These are phyloP conservation scores for Anisodus tanguticus DNA, from an alignment of 257 asterid genomes.

Conservation along the genomic window DNA sequence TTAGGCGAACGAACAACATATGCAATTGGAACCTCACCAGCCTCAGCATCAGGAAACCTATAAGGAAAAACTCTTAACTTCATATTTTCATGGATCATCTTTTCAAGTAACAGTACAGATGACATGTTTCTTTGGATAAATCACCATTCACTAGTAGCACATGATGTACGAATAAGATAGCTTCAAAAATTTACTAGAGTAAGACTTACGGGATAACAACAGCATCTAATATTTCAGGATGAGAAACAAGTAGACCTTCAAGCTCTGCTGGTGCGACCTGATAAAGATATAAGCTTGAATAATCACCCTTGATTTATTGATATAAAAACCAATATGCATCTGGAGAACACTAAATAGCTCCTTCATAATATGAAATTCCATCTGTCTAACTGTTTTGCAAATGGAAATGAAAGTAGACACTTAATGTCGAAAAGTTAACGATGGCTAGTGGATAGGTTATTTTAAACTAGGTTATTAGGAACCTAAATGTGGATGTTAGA, in stretches of 20 bases:
- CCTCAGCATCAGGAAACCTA: constrained; percentile 95
- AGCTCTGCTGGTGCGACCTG: constrained; percentile 99
- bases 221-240: constrained; percentile 89
- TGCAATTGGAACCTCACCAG: constrained; percentile 93
- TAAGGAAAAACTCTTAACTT: constrained; percentile 6
- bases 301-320: not conserved
- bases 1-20: constrained; percentile 82
- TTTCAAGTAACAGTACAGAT: not conserved
- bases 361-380: not conserved
- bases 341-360: not conserved
- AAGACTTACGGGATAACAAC: constrained; percentile 88
- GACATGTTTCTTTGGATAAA: not conserved
- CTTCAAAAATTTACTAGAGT: constrained; percentile 11
- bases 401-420: not conserved
- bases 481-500: not conserved
- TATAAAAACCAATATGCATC: not conserved
- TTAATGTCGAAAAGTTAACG: not conserved
- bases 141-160: not conserved
- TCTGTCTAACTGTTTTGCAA: not conserved
- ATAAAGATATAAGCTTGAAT: constrained; percentile 13
- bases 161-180: not conserved
- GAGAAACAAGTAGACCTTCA: constrained; percentile 91
- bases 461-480: not conserved
- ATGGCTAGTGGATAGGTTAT: not conserved
- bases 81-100: not conserved